Conservation (phyloP, 208 protist genomes). For the Eutreptiella sp. region DNA sequence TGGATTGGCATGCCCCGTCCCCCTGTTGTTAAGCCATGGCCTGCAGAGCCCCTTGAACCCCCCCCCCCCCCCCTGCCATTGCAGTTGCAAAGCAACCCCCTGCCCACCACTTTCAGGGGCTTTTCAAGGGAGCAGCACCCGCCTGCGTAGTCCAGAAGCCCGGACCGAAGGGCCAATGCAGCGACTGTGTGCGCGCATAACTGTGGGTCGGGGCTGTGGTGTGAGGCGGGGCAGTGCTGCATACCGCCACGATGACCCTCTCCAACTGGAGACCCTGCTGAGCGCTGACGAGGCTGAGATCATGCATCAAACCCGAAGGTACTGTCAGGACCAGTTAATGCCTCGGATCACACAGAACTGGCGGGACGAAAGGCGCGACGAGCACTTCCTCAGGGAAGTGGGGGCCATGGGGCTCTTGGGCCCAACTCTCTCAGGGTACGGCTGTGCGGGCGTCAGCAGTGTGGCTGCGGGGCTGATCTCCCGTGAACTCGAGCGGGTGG, state of each 20-base stretch:
- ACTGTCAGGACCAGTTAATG: conserved; percentile 56
- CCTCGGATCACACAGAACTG: conserved; percentile 54
- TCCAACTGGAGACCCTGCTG: conserved; percentile 40
- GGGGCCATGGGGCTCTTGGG: conserved; percentile 73
- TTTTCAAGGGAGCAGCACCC: too few relatives aligned
- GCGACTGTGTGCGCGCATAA: too few relatives aligned
- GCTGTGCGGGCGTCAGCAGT: conserved; percentile 58
- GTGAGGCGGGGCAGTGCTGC: too few relatives aligned
- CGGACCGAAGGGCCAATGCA: too few relatives aligned
- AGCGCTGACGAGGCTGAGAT: conserved; percentile 60
- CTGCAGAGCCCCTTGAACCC: too few relatives aligned
- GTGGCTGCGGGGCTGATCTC: conserved; percentile 75
- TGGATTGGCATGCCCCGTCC: too few relatives aligned
- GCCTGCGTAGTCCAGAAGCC: too few relatives aligned
- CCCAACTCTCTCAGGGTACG: conserved; percentile 64
- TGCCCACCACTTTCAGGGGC: too few relatives aligned
- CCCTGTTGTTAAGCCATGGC: too few relatives aligned
- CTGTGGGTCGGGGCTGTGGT: too few relatives aligned
- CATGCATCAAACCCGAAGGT: conserved; percentile 40
- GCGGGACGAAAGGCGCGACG: conserved; percentile 57
- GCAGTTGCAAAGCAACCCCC: too few relatives aligned
- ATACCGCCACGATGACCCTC: conserved; percentile 38
- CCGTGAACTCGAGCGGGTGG: conserved; percentile 69
- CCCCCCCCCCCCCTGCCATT: too few relatives aligned
- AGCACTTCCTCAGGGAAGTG: conserved; percentile 69